Evolutionary conservation across 2,329 filamentous ascomycete genomes (phyloP), one percentile per base, ranked within the genome.

Genomic region (Aspergillus piperis): DNA sequence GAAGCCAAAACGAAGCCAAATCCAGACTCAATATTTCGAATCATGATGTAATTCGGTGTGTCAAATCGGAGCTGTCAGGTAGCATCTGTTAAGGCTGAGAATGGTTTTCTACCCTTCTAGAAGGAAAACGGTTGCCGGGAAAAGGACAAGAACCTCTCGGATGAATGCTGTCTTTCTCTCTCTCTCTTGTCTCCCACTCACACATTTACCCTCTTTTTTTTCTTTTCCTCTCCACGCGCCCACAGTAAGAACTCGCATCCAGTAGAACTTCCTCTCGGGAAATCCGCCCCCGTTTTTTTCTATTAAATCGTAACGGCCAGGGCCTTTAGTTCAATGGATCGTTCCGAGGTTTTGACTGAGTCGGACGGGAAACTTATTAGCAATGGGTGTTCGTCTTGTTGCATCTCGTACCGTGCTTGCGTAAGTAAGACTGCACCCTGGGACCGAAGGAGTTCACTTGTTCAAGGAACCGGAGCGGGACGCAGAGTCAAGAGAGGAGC

Each of bases 11-110:
- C n/a, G 36, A 30, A 30, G 21, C 10, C n/a, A 15, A 25, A 42
- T 8, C 15, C 36, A 53, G 23, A 54, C 23, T 54, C 38, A 42
- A 32, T 44, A 55, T 23, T 32, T 39, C 30, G 27, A 44, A 42
- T 32, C 21, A 60, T 60, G 61, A 60, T 62, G 61, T 60, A 60
- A 60, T 21, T 47, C 53, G 39, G 39, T 32, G 41, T 27, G 54
- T 59, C 21, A 30, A 17, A 50, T 36, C 42, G 53, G 27, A 59
- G 60, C 60, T 62, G 57, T 62, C 57, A 62, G 30, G 4, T 38
- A 36, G 54, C 30, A 50, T 42, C 50, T 15, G 19, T 51, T 55
- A 44, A 57, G 50, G 49, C 57, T 57, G 58, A 57, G 27, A 52
- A 59, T 57, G 49, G 25, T 58, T 36, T 36, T 62, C 61, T 58